A percentile compares a stretch with the other conserved stretches of the same genome.
Evolutionary conservation across 2,329 filamentous ascomycete species (phyloP).

Genomic region (Alternaria sp.): DNA sequence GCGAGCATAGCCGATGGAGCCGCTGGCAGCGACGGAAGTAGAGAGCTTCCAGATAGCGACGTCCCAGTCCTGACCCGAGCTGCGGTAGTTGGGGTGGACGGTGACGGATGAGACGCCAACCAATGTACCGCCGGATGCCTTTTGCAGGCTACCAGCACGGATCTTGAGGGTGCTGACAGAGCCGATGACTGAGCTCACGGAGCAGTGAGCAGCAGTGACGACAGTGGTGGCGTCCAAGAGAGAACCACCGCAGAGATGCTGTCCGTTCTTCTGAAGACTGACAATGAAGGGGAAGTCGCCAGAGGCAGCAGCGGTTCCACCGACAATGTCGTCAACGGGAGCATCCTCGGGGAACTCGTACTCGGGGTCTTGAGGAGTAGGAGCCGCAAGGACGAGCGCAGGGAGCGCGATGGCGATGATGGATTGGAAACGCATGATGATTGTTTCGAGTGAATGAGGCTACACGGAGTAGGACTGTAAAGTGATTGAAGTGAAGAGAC

Average conservation of each 20-base stretch:
- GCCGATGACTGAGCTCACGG: conserved; percentile 22
- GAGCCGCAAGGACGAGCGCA: conserved; percentile 25
- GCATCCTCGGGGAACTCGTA: conserved; percentile 8
- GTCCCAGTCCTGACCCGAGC: conserved; percentile 24
- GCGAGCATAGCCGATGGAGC: conserved; percentile 29
- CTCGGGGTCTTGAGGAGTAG: conserved; percentile 29
- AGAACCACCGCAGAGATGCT: conserved; percentile 39
- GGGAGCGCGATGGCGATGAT: conserved; percentile 31
- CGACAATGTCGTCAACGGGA: conserved; percentile 28
- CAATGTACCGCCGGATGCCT: conserved; percentile 27
- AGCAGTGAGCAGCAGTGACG: conserved; percentile 39
- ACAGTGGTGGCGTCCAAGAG: conserved; percentile 38
- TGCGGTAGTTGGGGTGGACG: conserved; percentile 29
- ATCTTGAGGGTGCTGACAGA: conserved; percentile 13
- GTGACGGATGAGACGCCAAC: conserved; percentile 24
- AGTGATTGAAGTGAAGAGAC: conserved; percentile 12
- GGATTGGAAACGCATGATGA: conserved; percentile 33
- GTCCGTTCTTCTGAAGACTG: conserved; percentile 25
- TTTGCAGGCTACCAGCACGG: conserved; percentile 29
- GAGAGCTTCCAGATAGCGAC: conserved; percentile 37
- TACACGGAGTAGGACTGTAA: conserved; percentile 2
- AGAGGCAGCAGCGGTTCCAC: conserved; percentile 27
- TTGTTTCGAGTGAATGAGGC: conserved; percentile 2
- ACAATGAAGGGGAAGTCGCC: conserved; percentile 42
- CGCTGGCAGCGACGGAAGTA: conserved; percentile 30